These are phyloP conservation scores for Fragaria iinumae DNA, from an alignment of 306 rosid species.

Conservation along the genomic window DNA sequence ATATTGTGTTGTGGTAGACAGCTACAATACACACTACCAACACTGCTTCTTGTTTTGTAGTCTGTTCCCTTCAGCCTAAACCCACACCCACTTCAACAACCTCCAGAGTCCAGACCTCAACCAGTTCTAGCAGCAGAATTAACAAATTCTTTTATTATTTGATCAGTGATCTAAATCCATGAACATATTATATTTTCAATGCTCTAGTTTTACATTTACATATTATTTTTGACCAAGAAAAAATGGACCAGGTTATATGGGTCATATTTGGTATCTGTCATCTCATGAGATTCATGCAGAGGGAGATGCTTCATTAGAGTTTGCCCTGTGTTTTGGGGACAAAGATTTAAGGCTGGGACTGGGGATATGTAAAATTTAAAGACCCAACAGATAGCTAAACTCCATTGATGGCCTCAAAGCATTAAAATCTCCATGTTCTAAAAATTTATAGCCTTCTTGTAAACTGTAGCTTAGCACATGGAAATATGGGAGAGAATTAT, in stretches of 20 bases:
- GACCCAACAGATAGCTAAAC: not conserved
- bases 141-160: not conserved
- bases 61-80: conserved; percentile 24
- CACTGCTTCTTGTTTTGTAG: not conserved
- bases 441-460: conserved; percentile 14
- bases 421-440: conserved; percentile 32
- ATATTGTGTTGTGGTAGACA: conserved; percentile 41
- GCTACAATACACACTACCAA: conserved; percentile 31
- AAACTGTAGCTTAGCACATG: not conserved
- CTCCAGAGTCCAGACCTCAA: not conserved
- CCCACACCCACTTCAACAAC: conserved; percentile 31
- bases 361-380: conserved; percentile 5
- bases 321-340: conserved; percentile 5
- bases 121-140: conserved; percentile 10
- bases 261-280: not conserved
- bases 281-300: not conserved
- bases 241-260: not conserved
- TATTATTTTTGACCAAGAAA: not conserved
- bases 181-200: not conserved
- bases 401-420: conserved; percentile 24
- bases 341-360: not conserved
- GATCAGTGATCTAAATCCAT: not conserved
- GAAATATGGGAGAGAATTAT: not conserved
- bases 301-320: not conserved
- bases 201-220: not conserved